Evolutionary conservation across 2,329 filamentous ascomycete species (phyloP).

Genomic region (Botryotinia narcissicola): DNA sequence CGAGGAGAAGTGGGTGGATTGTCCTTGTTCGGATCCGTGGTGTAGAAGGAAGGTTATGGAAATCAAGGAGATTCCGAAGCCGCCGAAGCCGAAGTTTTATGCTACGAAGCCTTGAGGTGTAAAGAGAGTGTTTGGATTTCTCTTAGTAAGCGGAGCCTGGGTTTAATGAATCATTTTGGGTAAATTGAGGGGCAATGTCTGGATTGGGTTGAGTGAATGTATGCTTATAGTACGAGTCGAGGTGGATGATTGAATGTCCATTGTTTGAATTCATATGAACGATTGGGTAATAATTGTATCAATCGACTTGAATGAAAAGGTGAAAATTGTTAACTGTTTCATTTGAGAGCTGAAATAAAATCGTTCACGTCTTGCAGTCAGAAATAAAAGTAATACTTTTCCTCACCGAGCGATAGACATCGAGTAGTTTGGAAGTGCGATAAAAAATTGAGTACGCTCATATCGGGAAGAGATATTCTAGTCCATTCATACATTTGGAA

Average conservation of each 20-base stretch:
- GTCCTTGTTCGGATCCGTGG: not conserved
- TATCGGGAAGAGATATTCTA: too few species aligned
- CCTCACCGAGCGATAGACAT: not conserved
- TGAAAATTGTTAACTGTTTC: not conserved
- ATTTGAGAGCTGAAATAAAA: not conserved
- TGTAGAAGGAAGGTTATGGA: not conserved
- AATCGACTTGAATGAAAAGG: not conserved
- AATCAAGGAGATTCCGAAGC: not conserved
- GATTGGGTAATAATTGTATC: not conserved
- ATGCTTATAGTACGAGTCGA: too few species aligned
- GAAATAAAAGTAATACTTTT: not conserved
- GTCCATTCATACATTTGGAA: not conserved
- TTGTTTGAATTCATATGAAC: not conserved
- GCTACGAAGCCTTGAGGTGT: not conserved
- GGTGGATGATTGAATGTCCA: not conserved
- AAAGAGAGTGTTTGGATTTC: too few species aligned
- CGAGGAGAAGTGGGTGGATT: not conserved
- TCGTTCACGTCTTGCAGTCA: not conserved
- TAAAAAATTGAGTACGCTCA: not conserved
- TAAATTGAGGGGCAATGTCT: too few species aligned
- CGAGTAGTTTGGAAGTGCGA: not conserved
- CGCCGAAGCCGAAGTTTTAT: not conserved
- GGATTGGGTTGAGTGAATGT: too few species aligned
- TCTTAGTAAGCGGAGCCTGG: too few species aligned
- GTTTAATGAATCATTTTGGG: too few species aligned